phyloP scores from a whole-genome alignment of 2,329 filamentous ascomycete genomes.

The Simplicillium sp. region DNA sequence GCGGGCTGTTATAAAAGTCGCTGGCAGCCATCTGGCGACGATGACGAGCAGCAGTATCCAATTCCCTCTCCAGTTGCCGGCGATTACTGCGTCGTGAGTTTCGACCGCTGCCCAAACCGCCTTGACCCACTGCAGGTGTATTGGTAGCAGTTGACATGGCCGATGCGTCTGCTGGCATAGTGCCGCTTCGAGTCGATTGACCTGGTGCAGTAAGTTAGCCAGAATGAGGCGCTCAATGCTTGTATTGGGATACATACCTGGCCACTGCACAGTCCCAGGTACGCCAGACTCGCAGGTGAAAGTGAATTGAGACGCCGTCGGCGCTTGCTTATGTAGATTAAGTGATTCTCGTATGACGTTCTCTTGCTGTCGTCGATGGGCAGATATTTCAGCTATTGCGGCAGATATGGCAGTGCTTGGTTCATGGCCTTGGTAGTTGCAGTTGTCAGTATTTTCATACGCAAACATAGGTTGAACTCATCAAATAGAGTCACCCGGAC shows the following conservation, averaged over 20 bases:
- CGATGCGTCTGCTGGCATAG: slow-evolving; percentile 7
- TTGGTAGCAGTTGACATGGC: slow-evolving; percentile 1
- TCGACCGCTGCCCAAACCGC: too few relatives aligned
- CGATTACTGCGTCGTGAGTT: slow-evolving; percentile 46
- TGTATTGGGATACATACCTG: slow-evolving; percentile 29
- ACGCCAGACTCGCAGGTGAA: slow-evolving; percentile 93
- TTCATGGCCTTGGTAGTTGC: slow-evolving; percentile 28
- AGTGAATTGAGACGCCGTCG: slow-evolving; percentile 82
- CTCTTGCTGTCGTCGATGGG: slow-evolving; percentile 54
- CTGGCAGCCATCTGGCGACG: slow-evolving; percentile 70
- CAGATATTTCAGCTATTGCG: slow-evolving; percentile 55
- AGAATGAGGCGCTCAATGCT: background rate
- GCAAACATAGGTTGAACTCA: too few relatives aligned
- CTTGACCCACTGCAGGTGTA: too few relatives aligned
- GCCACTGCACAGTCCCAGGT: slow-evolving; percentile 68
- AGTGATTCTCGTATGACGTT: slow-evolving; percentile 55
- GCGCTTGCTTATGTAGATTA: slow-evolving; percentile 60
- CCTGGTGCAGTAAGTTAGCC: slow-evolving; percentile 8
- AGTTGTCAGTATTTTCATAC: too few relatives aligned
- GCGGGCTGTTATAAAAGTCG: slow-evolving; percentile 66
- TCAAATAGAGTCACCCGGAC: too few relatives aligned
- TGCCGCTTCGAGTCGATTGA: slow-evolving; percentile 13
- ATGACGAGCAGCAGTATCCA: slow-evolving; percentile 64
- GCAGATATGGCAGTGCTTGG: slow-evolving; percentile 74
- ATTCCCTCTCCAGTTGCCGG: slow-evolving; percentile 59